Percentiles rank a stretch among this genome's conserved stretches.
phyloP scores from a whole-genome alignment of 306 rosid species.

The Cyclanthera cordifolia region DNA sequence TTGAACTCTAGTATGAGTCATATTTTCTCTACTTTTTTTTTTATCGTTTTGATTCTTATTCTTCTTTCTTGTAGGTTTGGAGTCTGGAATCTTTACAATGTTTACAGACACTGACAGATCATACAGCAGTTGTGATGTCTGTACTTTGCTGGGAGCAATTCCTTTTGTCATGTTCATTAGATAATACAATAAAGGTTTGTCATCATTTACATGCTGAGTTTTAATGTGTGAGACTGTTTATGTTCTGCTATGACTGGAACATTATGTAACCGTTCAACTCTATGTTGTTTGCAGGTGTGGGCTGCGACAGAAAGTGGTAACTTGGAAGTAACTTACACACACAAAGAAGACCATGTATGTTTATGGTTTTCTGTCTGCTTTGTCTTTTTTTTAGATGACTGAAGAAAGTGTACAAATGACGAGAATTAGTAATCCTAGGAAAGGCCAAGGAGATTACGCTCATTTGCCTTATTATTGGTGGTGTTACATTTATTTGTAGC shows the following conservation, averaged over 20 bases:
- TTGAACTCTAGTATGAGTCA: conserved; percentile 2
- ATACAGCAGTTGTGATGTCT: conserved; percentile 89
- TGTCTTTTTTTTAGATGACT: neutral
- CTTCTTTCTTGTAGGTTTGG: conserved; percentile 61
- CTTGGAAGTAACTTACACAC: conserved; percentile 84
- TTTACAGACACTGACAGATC: conserved; percentile 74
- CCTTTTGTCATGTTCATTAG: conserved; percentile 77
- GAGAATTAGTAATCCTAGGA: neutral
- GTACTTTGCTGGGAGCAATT: conserved; percentile 97
- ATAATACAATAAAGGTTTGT: conserved; percentile 72
- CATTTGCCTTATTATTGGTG: neutral
- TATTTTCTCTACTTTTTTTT: conserved; percentile 1
- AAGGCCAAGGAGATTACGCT: neutral
- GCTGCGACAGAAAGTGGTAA: conserved; percentile 75
- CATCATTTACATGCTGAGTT: conserved; percentile 8
- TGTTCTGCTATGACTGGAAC: neutral
- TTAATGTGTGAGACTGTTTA: neutral
- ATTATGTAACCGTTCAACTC: neutral
- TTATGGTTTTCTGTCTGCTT: conserved; percentile 1
- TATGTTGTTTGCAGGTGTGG: conserved; percentile 59
- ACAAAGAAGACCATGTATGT: conserved; percentile 73
- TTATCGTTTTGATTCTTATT: neutral
- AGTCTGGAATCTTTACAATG: conserved; percentile 84
- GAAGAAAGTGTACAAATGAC: neutral
- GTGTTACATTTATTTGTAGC: neutral